Percentiles rank a stretch among this genome's conserved stretches.
These are phyloP conservation scores for Eucalyptus victrix DNA, from an alignment of 345 rosid species.

Conservation along the genomic window DNA sequence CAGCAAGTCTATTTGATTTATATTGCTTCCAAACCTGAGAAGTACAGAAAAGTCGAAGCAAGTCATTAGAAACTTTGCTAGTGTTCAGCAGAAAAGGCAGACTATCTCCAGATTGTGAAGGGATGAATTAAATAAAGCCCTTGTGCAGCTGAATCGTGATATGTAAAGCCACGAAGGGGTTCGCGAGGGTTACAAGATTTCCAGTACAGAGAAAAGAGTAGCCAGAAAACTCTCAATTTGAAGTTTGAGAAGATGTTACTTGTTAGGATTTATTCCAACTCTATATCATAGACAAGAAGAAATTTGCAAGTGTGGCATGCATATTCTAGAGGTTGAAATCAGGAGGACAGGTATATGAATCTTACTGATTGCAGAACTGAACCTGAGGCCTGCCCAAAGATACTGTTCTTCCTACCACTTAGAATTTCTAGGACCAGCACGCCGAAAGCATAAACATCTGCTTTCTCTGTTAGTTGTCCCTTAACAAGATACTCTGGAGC, in stretches of 20 bases:
- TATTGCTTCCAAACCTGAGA: too few relatives aligned
- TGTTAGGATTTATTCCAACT: not conserved
- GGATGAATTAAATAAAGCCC: not conserved
- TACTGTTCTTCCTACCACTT: not conserved
- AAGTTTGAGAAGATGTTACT: not conserved
- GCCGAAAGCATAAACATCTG: not conserved
- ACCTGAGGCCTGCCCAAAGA: not conserved
- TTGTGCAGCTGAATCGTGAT: not conserved
- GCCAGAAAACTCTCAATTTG: not conserved
- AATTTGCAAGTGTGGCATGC: not conserved
- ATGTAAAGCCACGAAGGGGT: not conserved
- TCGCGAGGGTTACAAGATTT: not conserved
- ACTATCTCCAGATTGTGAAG: not conserved
- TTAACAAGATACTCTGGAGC: slow-evolving; percentile 8
- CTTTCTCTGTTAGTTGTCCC: slow-evolving; percentile 7
- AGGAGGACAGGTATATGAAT: not conserved
- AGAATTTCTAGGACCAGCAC: slow-evolving; percentile 1
- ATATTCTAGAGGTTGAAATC: not conserved
- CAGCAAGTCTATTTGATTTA: too few relatives aligned
- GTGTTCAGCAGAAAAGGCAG: not conserved
- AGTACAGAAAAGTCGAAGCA: too few relatives aligned
- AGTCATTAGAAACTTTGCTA: too few relatives aligned
- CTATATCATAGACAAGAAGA: not conserved
- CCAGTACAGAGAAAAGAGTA: not conserved
- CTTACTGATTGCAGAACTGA: not conserved